Conservation (phyloP, 305 asterid genomes). For the Solanum aculeatissimum region DNA sequence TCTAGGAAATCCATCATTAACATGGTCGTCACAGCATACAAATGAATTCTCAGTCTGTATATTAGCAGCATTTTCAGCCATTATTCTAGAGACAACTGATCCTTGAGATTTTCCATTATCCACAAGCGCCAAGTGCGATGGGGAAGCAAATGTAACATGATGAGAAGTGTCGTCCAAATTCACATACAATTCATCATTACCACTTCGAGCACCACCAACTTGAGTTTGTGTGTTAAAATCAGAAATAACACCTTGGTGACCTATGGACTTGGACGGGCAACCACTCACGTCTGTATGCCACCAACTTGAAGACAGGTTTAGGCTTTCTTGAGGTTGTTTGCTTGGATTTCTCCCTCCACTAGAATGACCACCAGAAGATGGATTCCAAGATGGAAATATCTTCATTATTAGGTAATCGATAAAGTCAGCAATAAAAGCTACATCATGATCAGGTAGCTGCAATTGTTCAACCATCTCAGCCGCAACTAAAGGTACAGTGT, state of each 20-base stretch:
- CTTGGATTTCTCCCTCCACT: slow-evolving; percentile 12
- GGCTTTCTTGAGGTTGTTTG: background rate
- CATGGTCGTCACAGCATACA: slow-evolving; percentile 4
- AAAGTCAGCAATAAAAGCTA: slow-evolving; percentile 58
- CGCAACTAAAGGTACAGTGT: slow-evolving; percentile 60
- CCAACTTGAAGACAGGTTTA: background rate
- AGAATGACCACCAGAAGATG: slow-evolving; percentile 20
- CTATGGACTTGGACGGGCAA: slow-evolving; percentile 9
- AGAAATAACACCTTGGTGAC: slow-evolving; percentile 13
- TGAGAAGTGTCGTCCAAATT: background rate
- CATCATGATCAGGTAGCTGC: slow-evolving; percentile 50
- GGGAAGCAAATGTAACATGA: background rate
- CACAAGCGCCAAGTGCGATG: background rate
- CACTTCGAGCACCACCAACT: background rate
- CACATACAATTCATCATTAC: background rate
- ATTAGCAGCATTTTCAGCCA: slow-evolving; percentile 11
- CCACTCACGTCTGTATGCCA: background rate
- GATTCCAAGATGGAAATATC: slow-evolving; percentile 45
- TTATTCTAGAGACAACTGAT: slow-evolving; percentile 22
- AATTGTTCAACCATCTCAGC: slow-evolving; percentile 79
- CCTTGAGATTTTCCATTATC: slow-evolving; percentile 29
- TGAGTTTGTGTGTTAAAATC: background rate
- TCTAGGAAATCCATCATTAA: slow-evolving; percentile 6
- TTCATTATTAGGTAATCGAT: slow-evolving; percentile 42
- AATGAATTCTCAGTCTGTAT: slow-evolving; percentile 10